Conservation (phyloP, 78 protist genomes). For the Diacronema lutheri region DNA sequence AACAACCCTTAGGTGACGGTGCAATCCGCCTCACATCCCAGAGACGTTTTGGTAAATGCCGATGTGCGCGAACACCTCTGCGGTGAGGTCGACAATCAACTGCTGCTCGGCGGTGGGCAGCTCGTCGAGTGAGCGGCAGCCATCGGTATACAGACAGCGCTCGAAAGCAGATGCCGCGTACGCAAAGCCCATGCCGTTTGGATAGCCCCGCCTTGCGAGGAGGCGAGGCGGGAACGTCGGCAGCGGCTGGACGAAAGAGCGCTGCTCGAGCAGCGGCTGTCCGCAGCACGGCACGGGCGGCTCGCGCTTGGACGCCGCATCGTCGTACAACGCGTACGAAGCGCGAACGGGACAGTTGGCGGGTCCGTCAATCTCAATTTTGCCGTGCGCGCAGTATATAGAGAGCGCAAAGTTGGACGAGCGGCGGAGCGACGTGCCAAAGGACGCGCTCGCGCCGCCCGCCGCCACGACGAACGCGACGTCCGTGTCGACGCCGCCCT, state of each 20-base stretch:
- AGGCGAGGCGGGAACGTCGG: background rate
- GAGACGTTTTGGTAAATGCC: background rate
- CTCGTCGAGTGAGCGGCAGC: background rate
- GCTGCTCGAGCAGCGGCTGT: background rate
- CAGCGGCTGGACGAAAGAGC: background rate
- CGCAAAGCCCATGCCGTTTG: background rate
- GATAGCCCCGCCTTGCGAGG: background rate
- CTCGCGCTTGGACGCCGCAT: background rate
- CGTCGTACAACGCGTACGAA: background rate
- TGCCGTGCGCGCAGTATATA: background rate
- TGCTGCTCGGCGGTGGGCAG: background rate
- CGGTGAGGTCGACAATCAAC: background rate
- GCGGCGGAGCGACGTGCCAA: background rate
- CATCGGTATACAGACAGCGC: background rate
- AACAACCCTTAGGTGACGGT: too few relatives aligned
- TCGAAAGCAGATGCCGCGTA: background rate
- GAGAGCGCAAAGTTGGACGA: background rate
- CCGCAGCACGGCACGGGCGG: constrained; percentile 4
- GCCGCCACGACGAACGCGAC: background rate
- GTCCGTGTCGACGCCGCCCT: background rate
- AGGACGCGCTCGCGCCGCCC: background rate
- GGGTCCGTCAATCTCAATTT: background rate
- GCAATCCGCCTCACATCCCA: background rate
- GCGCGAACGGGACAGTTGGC: background rate
- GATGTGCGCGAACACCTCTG: background rate